Conservation (phyloP, 305 asterid genomes). For the Vinca major region DNA sequence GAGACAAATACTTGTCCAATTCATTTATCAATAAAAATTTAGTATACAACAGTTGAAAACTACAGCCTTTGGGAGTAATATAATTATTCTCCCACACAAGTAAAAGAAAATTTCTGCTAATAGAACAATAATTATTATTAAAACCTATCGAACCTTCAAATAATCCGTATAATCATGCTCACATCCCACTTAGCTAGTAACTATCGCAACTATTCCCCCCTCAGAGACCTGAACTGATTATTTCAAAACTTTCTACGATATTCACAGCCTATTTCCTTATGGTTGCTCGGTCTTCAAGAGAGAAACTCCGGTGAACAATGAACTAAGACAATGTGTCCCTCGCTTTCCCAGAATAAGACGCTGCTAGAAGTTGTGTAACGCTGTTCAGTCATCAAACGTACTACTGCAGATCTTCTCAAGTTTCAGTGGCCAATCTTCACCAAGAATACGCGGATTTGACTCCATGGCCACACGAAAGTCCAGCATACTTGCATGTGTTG, state of each 20-base stretch:
- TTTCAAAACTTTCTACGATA: conserved; percentile 18
- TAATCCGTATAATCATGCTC: conserved; percentile 10
- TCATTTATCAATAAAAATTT: neutral
- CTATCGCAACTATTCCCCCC: conserved; percentile 1
- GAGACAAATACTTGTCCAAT: neutral
- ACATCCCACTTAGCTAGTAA: neutral
- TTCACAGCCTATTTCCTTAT: conserved; percentile 20
- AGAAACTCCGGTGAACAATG: conserved; percentile 1
- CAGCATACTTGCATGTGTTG: conserved; percentile 25
- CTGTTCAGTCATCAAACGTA: conserved; percentile 25
- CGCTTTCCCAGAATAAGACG: conserved; percentile 1
- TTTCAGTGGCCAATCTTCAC: conserved; percentile 65
- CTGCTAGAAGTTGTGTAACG: conserved; percentile 9
- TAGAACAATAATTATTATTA: neutral
- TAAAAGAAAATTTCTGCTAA: neutral
- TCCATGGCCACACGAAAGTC: conserved; percentile 79
- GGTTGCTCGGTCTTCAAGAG: conserved; percentile 5
- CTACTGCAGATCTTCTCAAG: conserved; percentile 52
- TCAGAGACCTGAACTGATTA: neutral
- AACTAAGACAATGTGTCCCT: neutral
- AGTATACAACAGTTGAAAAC: conserved; percentile 3
- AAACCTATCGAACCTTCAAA: conserved; percentile 3
- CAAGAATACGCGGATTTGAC: conserved; percentile 54
- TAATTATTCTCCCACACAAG: neutral
- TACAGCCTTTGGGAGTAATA: conserved; percentile 4